Percentiles rank a stretch among this genome's conserved stretches.
phyloP scores from a whole-genome alignment of 768 basidiomycete genomes.

The Mycena rosella region DNA sequence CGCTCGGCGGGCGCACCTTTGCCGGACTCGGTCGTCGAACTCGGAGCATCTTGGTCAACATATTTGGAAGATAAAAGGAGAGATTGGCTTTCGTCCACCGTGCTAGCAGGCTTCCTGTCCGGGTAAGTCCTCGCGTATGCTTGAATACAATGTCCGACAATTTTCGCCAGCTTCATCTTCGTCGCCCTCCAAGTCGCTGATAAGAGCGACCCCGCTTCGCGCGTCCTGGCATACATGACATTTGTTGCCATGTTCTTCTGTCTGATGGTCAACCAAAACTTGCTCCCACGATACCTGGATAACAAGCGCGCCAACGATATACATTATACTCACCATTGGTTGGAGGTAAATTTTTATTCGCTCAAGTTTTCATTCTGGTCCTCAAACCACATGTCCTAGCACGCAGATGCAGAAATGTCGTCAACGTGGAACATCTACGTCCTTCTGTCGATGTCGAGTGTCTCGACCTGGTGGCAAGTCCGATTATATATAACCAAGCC shows the following conservation, averaged over 20 bases:
- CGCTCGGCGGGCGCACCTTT: neutral
- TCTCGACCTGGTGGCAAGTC: constrained; percentile 28
- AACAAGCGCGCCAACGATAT: neutral
- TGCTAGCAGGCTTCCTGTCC: neutral
- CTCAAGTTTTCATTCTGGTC: neutral
- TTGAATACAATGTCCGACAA: neutral
- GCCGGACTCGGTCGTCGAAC: neutral
- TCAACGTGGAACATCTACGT: constrained; percentile 18
- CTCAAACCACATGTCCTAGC: neutral
- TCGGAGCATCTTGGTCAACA: constrained; percentile 3
- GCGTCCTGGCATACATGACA: constrained; percentile 17
- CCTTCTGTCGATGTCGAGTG: constrained; percentile 19
- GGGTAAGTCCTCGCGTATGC: neutral
- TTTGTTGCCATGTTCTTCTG: constrained; percentile 5
- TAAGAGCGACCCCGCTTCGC: constrained; percentile 17
- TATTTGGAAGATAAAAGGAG: constrained; percentile 12
- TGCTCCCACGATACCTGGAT: constrained; percentile 9
- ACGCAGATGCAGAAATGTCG: neutral
- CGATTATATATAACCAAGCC: neutral
- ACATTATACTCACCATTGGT: constrained; percentile 18
- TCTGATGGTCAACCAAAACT: constrained; percentile 6
- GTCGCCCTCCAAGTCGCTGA: constrained; percentile 18
- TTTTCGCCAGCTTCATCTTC: constrained; percentile 8
- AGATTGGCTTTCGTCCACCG: constrained; percentile 8
- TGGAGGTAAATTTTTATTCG: constrained; percentile 9